Evolutionary conservation across 106 monocot species (phyloP).

Genomic region (Phalaenopsis equestris): DNA sequence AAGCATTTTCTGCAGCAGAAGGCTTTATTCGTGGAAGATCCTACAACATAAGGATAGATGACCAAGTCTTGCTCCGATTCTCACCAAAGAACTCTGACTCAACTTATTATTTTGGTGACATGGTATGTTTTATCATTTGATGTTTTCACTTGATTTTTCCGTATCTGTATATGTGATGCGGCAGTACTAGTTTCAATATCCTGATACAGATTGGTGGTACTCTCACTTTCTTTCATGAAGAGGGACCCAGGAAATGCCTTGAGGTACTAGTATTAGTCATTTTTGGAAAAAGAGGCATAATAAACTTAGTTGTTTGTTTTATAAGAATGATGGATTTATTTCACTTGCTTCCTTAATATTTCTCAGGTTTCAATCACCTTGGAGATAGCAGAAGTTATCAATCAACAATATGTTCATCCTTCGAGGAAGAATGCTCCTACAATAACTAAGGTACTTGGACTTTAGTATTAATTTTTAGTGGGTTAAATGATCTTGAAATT

Average conservation of each 20-base stretch:
- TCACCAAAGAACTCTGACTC: slow-evolving; percentile 92
- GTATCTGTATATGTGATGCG: not conserved
- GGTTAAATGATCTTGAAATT: not conserved
- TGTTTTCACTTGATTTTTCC: slow-evolving; percentile 6
- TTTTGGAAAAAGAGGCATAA: not conserved
- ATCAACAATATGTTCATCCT: slow-evolving; percentile 64
- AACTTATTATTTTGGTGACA: slow-evolving; percentile 91
- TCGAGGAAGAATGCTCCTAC: slow-evolving; percentile 70
- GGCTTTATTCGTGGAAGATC: slow-evolving; percentile 91
- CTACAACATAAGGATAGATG: slow-evolving; percentile 95
- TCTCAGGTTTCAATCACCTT: slow-evolving; percentile 72
- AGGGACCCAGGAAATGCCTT: slow-evolving; percentile 77
- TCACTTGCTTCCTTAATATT: not conserved
- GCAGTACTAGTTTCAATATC: slow-evolving; percentile 4
- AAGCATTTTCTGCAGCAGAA: slow-evolving; percentile 89
- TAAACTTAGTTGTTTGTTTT: not conserved
- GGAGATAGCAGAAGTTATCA: slow-evolving; percentile 82
- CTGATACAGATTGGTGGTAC: slow-evolving; percentile 83
- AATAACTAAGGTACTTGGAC: slow-evolving; percentile 78
- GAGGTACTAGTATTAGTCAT: slow-evolving; percentile 44
- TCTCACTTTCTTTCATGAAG: slow-evolving; percentile 84
- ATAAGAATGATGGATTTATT: not conserved
- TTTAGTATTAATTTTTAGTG: not conserved
- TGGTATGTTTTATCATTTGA: slow-evolving; percentile 32
- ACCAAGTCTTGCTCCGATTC: slow-evolving; percentile 82